phyloP scores from a whole-genome alignment of 345 rosid species.

The Anacardium occidentale region DNA sequence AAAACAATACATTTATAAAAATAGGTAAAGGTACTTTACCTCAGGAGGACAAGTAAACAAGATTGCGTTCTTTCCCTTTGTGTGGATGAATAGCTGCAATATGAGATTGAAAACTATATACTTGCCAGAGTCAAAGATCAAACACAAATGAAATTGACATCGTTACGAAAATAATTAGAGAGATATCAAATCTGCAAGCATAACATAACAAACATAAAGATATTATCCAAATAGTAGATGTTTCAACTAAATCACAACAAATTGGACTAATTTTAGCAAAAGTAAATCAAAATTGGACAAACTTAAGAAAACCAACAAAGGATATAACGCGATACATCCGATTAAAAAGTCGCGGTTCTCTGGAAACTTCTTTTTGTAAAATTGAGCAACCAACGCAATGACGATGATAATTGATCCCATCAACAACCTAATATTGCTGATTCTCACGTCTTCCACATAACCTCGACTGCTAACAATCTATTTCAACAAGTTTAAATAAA shows the following conservation, averaged over 20 bases:
- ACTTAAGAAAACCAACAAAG: conserved; percentile 30
- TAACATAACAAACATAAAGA: background rate
- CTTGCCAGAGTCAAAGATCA: conserved; percentile 74
- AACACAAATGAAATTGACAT: conserved; percentile 18
- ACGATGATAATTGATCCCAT: conserved; percentile 64
- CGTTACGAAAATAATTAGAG: background rate
- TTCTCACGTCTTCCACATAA: conserved; percentile 75
- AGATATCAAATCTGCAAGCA: background rate
- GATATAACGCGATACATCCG: conserved; percentile 90
- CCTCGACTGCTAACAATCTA: conserved; percentile 86
- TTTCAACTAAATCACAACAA: background rate
- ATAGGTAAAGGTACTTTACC: conserved; percentile 36
- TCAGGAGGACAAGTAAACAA: conserved; percentile 87
- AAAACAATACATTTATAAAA: conserved; percentile 7
- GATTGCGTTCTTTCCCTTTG: conserved; percentile 90
- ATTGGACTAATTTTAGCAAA: background rate
- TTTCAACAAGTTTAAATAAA: background rate
- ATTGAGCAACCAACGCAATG: conserved; percentile 91
- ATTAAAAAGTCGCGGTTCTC: conserved; percentile 84
- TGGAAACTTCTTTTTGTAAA: conserved; percentile 97
- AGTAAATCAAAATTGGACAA: background rate
- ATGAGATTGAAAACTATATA: conserved; percentile 78
- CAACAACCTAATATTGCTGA: conserved; percentile 75
- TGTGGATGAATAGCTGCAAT: conserved; percentile 78
- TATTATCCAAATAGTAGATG: background rate